phyloP scores from a whole-genome alignment of 1,284 basidiomycete species.

The Tilletia caries region DNA sequence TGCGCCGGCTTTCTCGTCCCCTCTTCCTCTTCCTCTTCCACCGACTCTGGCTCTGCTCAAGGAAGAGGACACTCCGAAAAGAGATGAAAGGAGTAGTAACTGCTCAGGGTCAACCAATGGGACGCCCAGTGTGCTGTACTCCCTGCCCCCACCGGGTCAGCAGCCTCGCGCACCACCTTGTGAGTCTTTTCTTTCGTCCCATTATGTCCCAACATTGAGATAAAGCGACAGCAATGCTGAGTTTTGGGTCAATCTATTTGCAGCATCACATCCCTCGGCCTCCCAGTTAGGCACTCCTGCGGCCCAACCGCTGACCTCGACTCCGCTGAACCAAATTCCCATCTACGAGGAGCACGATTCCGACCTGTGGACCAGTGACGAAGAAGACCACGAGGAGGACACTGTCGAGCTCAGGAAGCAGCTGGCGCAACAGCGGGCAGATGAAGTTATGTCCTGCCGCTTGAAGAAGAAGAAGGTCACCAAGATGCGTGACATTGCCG shows the following conservation, averaged over 20 bases:
- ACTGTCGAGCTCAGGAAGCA: background rate
- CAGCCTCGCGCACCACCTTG: background rate
- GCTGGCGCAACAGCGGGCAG: background rate
- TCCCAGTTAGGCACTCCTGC: background rate
- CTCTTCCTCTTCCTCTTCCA: background rate
- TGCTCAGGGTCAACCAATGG: background rate
- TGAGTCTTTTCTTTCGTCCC: background rate
- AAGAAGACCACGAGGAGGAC: background rate
- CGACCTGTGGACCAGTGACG: background rate
- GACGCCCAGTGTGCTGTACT: background rate
- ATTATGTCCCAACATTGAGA: no score
- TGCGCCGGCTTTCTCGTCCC: background rate
- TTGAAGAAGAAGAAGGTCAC: background rate
- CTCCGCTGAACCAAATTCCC: background rate
- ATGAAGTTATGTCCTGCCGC: background rate
- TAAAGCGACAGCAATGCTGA: no score
- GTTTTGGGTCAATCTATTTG: no score
- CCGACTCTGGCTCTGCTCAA: no score
- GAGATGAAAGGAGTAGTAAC: no score
- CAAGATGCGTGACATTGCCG: background rate
- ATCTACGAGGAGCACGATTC: background rate
- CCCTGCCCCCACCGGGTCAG: conserved; percentile 12
- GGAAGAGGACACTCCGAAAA: no score
- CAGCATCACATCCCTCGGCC: conserved; percentile 2
- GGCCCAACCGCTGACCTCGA: background rate